These are phyloP conservation scores for Botrytis aclada DNA, from an alignment of 2,329 filamentous ascomycete genomes.

Conservation along the genomic window DNA sequence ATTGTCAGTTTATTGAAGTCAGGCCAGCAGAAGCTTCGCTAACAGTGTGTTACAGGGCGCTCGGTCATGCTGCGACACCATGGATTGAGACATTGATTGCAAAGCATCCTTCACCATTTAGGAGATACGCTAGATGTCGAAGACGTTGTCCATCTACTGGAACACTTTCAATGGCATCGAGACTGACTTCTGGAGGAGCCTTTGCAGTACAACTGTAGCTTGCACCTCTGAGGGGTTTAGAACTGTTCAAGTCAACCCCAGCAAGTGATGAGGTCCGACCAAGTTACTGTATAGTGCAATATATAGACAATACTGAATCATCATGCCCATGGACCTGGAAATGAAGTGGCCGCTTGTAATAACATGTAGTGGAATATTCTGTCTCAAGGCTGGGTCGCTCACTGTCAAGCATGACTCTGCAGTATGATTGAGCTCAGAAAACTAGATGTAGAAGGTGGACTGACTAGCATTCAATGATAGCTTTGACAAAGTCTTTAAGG, in stretches of 20 bases:
- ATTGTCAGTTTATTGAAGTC: not conserved
- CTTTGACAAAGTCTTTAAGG: not conserved
- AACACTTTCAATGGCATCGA: not conserved
- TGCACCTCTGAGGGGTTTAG: not conserved
- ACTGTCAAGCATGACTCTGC: not conserved
- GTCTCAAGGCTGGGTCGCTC: not conserved
- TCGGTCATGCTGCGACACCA: too few relatives aligned
- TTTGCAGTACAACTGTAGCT: not conserved
- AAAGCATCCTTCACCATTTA: not conserved
- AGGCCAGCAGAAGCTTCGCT: not conserved
- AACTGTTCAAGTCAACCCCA: not conserved
- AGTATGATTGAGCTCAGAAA: not conserved
- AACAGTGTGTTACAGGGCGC: not conserved
- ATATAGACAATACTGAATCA: not conserved
- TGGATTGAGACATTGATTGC: not conserved
- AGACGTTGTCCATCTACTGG: not conserved
- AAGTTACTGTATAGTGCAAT: not conserved
- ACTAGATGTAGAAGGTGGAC: not conserved
- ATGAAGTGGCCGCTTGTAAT: not conserved
- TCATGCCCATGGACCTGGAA: not conserved
- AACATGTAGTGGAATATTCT: not conserved
- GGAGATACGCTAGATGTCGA: not conserved
- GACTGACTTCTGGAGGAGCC: not conserved
- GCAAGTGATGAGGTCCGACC: not conserved
- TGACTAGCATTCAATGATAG: not conserved